These are phyloP conservation scores for Ettlia oleoabundans DNA, from an alignment of 139 green algal species.

Conservation along the genomic window DNA sequence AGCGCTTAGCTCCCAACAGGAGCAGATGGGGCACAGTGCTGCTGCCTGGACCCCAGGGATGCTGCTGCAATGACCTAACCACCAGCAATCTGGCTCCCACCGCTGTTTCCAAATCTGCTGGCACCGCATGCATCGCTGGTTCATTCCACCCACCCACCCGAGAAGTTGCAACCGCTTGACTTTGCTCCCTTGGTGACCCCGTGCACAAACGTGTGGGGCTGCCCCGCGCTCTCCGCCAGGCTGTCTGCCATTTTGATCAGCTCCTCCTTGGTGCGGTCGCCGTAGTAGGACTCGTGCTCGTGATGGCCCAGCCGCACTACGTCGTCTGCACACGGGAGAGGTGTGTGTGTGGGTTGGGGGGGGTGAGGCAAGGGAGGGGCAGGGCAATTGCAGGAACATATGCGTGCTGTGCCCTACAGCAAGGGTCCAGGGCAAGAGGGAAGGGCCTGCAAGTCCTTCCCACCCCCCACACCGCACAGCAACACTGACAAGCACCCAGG, in stretches of 20 bases:
- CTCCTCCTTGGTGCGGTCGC: constrained; percentile 89
- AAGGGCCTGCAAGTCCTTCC: no score
- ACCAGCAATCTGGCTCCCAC: background rate
- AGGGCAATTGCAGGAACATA: background rate
- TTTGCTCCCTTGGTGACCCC: constrained; percentile 37
- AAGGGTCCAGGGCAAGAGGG: no score
- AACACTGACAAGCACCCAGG: background rate
- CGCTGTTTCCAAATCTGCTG: background rate
- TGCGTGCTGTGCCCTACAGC: no score
- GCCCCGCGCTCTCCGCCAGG: constrained; percentile 57
- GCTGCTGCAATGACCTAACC: no score
- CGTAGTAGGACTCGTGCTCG: constrained; percentile 81
- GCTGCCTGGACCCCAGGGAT: no score
- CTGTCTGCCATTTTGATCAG: constrained; percentile 86
- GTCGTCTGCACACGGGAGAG: constrained; percentile 4
- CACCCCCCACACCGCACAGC: background rate
- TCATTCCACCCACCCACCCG: no score
- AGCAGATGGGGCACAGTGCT: no score
- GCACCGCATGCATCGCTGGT: no score
- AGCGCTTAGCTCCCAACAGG: no score
- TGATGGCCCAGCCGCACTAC: constrained; percentile 47
- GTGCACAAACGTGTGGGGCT: constrained; percentile 33
- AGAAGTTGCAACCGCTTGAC: constrained; percentile 78
- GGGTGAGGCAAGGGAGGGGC: background rate
- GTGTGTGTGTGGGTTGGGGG: background rate